Evolutionary conservation across 305 asterid genomes (phyloP).

Genomic region (Withania somnifera): DNA sequence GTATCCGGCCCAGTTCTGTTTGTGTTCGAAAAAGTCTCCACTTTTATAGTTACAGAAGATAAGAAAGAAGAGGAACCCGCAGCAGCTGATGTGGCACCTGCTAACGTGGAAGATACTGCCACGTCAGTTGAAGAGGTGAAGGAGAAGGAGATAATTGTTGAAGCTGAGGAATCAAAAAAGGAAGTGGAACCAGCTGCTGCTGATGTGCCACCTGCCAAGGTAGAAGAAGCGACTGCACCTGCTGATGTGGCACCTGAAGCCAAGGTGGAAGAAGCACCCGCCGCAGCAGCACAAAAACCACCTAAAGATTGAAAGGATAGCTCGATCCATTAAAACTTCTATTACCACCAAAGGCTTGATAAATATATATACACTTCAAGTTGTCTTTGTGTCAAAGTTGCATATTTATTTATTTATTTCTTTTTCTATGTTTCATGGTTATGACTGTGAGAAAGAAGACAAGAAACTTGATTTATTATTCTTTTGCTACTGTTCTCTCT

Average conservation of each 20-base stretch:
- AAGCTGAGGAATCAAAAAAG: conserved; percentile 17
- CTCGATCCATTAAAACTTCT: not conserved
- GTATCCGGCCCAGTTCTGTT: conserved; percentile 55
- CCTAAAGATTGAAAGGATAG: conserved; percentile 21
- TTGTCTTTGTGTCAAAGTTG: conserved; percentile 2
- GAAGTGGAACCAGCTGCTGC: conserved; percentile 22
- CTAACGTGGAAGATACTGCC: not conserved
- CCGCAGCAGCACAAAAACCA: conserved; percentile 24
- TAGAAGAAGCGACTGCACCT: conserved; percentile 10
- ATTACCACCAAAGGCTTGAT: conserved; percentile 21
- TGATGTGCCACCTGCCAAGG: not conserved
- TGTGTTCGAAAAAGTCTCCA: conserved; percentile 58
- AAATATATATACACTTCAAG: not conserved
- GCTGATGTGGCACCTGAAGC: conserved; percentile 8
- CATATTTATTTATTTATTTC: not conserved
- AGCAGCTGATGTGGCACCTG: not conserved
- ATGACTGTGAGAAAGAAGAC: conserved; percentile 1
- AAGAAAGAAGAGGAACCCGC: conserved; percentile 30
- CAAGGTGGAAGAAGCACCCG: conserved; percentile 29
- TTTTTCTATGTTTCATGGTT: not conserved
- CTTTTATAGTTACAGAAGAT: conserved; percentile 32
- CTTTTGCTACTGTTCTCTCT: conserved; percentile 13
- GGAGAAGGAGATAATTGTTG: conserved; percentile 44
- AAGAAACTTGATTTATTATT: conserved; percentile 19
- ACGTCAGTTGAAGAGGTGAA: conserved; percentile 21